phyloP scores from a whole-genome alignment of 257 asterid species.

The Euphrasia confusa region DNA sequence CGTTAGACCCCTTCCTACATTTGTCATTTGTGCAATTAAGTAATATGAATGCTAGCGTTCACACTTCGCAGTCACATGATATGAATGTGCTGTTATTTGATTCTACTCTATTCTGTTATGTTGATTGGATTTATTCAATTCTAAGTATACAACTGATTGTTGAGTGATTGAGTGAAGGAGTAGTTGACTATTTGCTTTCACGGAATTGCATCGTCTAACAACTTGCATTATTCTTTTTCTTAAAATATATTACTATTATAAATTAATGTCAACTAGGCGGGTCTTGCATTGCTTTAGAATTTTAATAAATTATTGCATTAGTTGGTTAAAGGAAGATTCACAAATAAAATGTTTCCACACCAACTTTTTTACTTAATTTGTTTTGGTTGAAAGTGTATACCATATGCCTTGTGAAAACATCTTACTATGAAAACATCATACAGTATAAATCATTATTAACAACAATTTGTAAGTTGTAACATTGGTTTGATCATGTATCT shows the following conservation, averaged over 20 bases:
- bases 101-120: background rate
- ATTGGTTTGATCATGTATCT: background rate
- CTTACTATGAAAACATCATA: no score
- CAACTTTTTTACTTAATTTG: no score
- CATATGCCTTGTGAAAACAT: no score
- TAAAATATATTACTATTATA: no score
- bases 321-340: background rate
- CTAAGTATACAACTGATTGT: background rate
- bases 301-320: background rate
- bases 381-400: no score
- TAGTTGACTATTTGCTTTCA: conserved; percentile 12
- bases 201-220: background rate
- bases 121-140: background rate
- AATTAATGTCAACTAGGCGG: background rate
- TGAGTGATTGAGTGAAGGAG: conserved; percentile 19
- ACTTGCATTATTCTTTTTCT: no score
- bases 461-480: background rate
- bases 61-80: background rate
- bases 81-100: conserved; percentile 11
- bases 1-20: no score
- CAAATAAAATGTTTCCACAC: no score
- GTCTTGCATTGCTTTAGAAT: background rate
- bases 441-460: background rate
- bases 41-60: background rate
- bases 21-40: background rate